These are phyloP conservation scores for Zoysia japonica DNA, from an alignment of 176 grass and related monocot species.

Conservation along the genomic window DNA sequence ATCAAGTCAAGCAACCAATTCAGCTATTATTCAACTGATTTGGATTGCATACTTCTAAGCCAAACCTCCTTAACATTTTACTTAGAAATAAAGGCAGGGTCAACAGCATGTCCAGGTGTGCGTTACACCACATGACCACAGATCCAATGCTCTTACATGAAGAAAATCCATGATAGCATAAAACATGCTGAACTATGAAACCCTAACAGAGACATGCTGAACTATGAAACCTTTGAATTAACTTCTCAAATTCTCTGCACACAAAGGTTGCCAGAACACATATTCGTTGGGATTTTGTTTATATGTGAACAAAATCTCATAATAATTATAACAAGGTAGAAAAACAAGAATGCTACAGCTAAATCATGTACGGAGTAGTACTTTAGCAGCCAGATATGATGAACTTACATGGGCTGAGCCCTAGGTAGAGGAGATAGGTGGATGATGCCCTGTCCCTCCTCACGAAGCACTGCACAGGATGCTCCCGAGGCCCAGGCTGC, in stretches of 20 bases:
- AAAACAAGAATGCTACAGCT: not conserved
- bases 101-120: not conserved
- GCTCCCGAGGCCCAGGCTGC: slow-evolving; percentile 75
- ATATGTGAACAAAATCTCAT: not conserved
- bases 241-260: not conserved
- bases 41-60: not conserved
- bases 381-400: slow-evolving; percentile 5
- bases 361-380: not conserved
- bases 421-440: slow-evolving; percentile 87
- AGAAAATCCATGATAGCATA: not conserved
- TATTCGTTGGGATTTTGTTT: not conserved
- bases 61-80: not conserved
- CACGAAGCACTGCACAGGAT: slow-evolving; percentile 92
- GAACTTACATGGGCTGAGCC: slow-evolving; percentile 86
- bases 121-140: not conserved
- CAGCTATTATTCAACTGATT: not conserved
- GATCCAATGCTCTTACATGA: not conserved
- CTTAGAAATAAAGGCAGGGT: slow-evolving; percentile 4
- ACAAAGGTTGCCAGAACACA: not conserved
- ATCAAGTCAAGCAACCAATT: slow-evolving; percentile 23
- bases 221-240: not conserved
- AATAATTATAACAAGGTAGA: not conserved
- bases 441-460: slow-evolving; percentile 81
- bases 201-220: not conserved
- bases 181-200: slow-evolving; percentile 9